Evolutionary conservation across 2,329 filamentous ascomycete species (phyloP), one percentile per base, ranked within the genome.

Genomic region (Neophaeococcomyces aloes): DNA sequence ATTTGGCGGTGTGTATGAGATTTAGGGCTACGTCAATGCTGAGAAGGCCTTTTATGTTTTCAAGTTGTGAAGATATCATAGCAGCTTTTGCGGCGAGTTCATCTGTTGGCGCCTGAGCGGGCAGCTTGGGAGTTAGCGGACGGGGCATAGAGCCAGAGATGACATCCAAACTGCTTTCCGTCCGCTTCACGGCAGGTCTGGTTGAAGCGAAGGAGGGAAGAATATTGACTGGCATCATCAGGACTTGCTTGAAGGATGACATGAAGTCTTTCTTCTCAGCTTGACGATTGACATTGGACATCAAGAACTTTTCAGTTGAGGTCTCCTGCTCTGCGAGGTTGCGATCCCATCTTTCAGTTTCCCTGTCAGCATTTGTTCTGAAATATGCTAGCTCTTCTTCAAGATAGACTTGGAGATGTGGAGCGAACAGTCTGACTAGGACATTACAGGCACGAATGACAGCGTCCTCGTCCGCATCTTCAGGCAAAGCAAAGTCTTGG

Each of bases 211-310:
- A 76, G 36, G 75, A 80, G 1, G 86, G 85, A 3, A 96, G 69
- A 7, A 87, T 89, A 41, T 86, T 94, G 38, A 98, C 89, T 2
- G 91, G 91, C 80, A 94, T 93, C 88, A 98, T 95, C 52, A 98
- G 85, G 7, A 98, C 91, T 63, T 96, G 96, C 59, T 87, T 95
- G 71, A 98, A 98, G 0, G 88, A 94, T 35, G 81, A 91, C 48
- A 98, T 61, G 56, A 98, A 98, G 60, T 98, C 91, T 53, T 87
- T 86, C 66, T 98, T 98, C 51, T 93, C 91, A 1, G 87, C 91
- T 60, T 94, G 87, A 19, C 91, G 77, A 59, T 89, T 95, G 58
- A 96, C 79, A 60, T 87, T 95, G 18, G 83, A 83, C 89, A 96
- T 95, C 66, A 87, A 91, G 59, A 93, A 94, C 0, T 85, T 91